Evolutionary conservation across 768 basidiomycete species (phyloP).

Genomic region (Tylopilus sp.): DNA sequence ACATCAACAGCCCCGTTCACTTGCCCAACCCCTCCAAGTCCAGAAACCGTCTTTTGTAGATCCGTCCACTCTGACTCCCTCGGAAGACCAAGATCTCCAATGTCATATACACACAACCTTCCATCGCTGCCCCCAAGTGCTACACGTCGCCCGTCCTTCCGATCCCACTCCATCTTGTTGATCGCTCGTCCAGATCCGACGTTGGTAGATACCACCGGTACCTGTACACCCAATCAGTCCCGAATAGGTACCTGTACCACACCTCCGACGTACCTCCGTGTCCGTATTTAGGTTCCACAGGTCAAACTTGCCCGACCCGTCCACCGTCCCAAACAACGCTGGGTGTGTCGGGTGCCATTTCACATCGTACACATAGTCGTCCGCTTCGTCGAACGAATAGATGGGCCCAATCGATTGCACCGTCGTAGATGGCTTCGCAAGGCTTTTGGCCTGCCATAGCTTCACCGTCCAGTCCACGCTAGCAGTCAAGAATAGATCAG

Average conservation of each 20-base stretch:
- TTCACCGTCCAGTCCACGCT: slow-evolving; percentile 99
- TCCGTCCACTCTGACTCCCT: slow-evolving; percentile 93
- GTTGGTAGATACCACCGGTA: slow-evolving; percentile 84
- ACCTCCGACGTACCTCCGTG: slow-evolving; percentile 69
- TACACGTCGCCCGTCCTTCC: slow-evolving; percentile 85
- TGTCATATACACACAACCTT: slow-evolving; percentile 88
- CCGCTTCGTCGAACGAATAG: slow-evolving; percentile 95
- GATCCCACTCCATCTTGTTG: slow-evolving; percentile 96
- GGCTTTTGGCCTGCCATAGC: slow-evolving; percentile 83
- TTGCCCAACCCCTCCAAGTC: slow-evolving; percentile 54
- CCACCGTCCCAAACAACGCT: slow-evolving; percentile 88
- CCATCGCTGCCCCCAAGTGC: slow-evolving; percentile 93
- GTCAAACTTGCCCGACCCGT: slow-evolving; percentile 94
- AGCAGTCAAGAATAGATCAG: slow-evolving; percentile 88
- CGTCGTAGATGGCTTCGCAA: slow-evolving; percentile 67
- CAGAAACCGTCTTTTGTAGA: slow-evolving; percentile 80
- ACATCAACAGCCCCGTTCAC: slow-evolving; percentile 33
- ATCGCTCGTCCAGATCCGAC: slow-evolving; percentile 80
- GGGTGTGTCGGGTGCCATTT: slow-evolving; percentile 98
- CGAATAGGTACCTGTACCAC: background rate
- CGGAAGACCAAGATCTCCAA: slow-evolving; percentile 87
- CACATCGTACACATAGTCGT: slow-evolving; percentile 98
- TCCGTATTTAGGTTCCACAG: slow-evolving; percentile 98
- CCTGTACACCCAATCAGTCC: slow-evolving; percentile 45
- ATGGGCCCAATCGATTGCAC: slow-evolving; percentile 60